phyloP scores from a whole-genome alignment of 768 basidiomycete genomes.

The Psilocybe tampanensis region DNA sequence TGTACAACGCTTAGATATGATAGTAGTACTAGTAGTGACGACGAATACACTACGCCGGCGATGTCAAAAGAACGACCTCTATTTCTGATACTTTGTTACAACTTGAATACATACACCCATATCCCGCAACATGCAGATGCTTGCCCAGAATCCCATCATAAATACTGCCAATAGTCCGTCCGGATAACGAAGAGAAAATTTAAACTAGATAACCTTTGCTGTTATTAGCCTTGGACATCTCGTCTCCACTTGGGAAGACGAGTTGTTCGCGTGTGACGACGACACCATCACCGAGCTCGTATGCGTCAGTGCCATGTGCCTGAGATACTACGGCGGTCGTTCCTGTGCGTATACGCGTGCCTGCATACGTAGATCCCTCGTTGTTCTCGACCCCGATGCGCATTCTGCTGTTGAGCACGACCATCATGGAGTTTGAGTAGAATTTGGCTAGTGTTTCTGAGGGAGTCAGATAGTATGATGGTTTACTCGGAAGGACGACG shows the following conservation, averaged over 20 bases:
- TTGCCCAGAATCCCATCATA: not conserved
- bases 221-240: not conserved
- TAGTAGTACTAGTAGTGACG: too few species aligned
- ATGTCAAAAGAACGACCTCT: too few species aligned
- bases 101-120: too few species aligned
- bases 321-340: not conserved
- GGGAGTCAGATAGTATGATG: slow-evolving; percentile 3
- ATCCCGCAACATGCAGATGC: too few species aligned
- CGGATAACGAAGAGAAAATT: not conserved
- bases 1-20: too few species aligned
- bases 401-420: slow-evolving; percentile 8
- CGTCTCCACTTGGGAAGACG: slow-evolving; percentile 8
- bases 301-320: not conserved
- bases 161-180: not conserved
- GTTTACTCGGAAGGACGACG: not conserved
- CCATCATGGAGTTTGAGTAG: slow-evolving; percentile 12
- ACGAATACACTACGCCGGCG: too few species aligned
- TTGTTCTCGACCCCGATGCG: not conserved
- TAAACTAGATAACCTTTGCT: slow-evolving; percentile 12
- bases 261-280: slow-evolving; percentile 10
- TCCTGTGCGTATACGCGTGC: not conserved
- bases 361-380: not conserved
- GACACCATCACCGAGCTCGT: slow-evolving; percentile 5
- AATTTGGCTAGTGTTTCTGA: slow-evolving; percentile 7
- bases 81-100: too few species aligned